These are phyloP conservation scores for thale cress (Arabidopsis thaliana) DNA, from an alignment of 345 rosid genomes.

Conservation along the genomic window DNA sequence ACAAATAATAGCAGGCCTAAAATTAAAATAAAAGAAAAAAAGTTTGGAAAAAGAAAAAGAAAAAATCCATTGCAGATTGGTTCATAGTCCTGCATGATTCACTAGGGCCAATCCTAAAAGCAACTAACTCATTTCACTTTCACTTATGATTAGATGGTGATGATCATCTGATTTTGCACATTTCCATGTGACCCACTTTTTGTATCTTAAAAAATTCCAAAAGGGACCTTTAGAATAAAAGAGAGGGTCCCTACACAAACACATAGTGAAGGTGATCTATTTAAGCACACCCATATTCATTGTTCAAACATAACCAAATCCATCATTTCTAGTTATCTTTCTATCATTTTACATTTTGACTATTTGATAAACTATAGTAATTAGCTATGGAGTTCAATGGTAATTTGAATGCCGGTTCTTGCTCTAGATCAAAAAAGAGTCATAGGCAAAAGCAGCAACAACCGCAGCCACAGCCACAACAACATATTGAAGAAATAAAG, in stretches of 20 bases:
- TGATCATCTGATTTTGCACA: conserved; percentile 49
- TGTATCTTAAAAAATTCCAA: conserved; percentile 24
- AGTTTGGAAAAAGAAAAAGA: neutral
- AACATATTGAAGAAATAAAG: conserved; percentile 50
- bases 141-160: conserved; percentile 47
- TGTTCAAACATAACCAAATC: conserved; percentile 29
- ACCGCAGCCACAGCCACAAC: conserved; percentile 48
- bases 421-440: conserved; percentile 65
- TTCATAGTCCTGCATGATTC: conserved; percentile 40
- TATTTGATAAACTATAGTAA: neutral
- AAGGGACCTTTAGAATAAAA: conserved; percentile 32
- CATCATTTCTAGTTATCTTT: conserved; percentile 19
- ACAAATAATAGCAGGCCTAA: conserved; percentile 33
- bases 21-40: neutral
- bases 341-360: conserved; percentile 20
- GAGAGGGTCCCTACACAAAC: conserved; percentile 21
- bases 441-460: conserved; percentile 36
- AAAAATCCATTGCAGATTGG: conserved; percentile 35
- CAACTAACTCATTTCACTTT: conserved; percentile 41
- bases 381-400: conserved; percentile 39
- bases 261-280: conserved; percentile 29
- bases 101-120: conserved; percentile 43
- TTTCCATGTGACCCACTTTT: conserved; percentile 49
- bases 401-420: conserved; percentile 48
- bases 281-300: conserved; percentile 30